Percentiles rank a stretch among this genome's conserved stretches.
phyloP scores from a whole-genome alignment of 805 yeast genomes.

The Lipomyces chichibuensis region DNA sequence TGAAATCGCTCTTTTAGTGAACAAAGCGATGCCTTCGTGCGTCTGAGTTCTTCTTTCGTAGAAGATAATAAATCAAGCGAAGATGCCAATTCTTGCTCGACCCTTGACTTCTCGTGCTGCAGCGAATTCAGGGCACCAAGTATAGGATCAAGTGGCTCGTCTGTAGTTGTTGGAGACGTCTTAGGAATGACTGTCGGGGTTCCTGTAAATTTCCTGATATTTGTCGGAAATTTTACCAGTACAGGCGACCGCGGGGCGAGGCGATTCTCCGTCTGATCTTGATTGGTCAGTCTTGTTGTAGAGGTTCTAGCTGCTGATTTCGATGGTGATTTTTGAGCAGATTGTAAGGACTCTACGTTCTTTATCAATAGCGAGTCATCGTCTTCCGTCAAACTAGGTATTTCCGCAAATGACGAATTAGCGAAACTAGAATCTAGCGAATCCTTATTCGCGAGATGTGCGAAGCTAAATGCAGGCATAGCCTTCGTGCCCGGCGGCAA shows the following conservation, averaged over 20 bases:
- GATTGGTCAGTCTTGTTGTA: not conserved
- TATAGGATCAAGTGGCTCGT: constrained; percentile 17
- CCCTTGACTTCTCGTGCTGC: constrained; percentile 21
- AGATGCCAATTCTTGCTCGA: constrained; percentile 14
- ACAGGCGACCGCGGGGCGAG: not conserved
- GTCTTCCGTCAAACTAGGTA: constrained; percentile 1
- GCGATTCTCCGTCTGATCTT: not conserved
- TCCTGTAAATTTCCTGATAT: not conserved
- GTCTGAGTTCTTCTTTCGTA: constrained; percentile 13
- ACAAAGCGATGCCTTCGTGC: constrained; percentile 3
- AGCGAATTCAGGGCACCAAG: constrained; percentile 18
- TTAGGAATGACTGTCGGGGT: not conserved
- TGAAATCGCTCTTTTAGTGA: constrained; percentile 11
- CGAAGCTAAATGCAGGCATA: not conserved
- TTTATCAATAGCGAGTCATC: not conserved
- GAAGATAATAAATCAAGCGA: constrained; percentile 8
- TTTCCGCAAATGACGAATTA: constrained; percentile 2
- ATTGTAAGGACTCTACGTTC: not conserved
- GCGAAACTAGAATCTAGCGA: not conserved
- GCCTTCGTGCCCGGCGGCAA: not conserved
- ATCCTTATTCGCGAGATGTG: not conserved
- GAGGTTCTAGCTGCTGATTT: not conserved
- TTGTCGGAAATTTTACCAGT: not conserved
- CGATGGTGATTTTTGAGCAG: not conserved
- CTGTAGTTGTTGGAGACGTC: not conserved